Percentiles rank a stretch among this genome's conserved stretches.
Conservation (phyloP, 176 grass and related monocot species). For the Poa annua region DNA sequence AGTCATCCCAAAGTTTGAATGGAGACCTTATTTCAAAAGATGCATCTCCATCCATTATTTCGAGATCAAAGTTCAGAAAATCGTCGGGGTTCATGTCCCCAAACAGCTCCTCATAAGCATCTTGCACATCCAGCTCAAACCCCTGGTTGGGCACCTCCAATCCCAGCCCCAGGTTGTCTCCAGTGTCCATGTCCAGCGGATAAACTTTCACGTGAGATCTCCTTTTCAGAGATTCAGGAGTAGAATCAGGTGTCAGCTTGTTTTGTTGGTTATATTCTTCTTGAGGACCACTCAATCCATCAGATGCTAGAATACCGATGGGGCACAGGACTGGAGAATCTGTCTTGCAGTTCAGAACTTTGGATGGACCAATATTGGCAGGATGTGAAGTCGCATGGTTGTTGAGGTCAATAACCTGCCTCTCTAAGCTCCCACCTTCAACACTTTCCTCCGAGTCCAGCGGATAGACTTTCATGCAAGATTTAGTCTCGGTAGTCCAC, state of each 20-base stretch:
- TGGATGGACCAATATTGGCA: constrained; percentile 1
- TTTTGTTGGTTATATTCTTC: constrained; percentile 24
- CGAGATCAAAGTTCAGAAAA: constrained; percentile 72
- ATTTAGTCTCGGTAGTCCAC: not conserved
- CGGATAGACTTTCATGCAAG: constrained; percentile 9
- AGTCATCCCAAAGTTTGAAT: constrained; percentile 41
- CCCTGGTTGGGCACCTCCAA: constrained; percentile 44
- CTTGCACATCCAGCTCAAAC: constrained; percentile 71
- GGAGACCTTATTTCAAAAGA: not conserved
- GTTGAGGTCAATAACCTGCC: not conserved
- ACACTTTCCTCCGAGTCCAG: not conserved
- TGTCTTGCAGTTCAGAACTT: not conserved
- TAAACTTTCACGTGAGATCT: constrained; percentile 49
- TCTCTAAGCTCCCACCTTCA: constrained; percentile 7
- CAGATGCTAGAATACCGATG: constrained; percentile 11
- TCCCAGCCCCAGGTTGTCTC: not conserved
- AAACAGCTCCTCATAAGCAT: constrained; percentile 65
- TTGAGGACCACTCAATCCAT: not conserved
- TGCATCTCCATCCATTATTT: constrained; percentile 25
- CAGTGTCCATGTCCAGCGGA: constrained; percentile 19
- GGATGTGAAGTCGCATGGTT: constrained; percentile 20
- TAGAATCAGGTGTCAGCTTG: constrained; percentile 24
- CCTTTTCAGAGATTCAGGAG: constrained; percentile 42
- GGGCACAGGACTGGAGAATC: constrained; percentile 22
- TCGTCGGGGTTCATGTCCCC: constrained; percentile 72